Evolutionary conservation across 176 grass and related monocot genomes (phyloP).

Genomic region (Aegilops longissima): DNA sequence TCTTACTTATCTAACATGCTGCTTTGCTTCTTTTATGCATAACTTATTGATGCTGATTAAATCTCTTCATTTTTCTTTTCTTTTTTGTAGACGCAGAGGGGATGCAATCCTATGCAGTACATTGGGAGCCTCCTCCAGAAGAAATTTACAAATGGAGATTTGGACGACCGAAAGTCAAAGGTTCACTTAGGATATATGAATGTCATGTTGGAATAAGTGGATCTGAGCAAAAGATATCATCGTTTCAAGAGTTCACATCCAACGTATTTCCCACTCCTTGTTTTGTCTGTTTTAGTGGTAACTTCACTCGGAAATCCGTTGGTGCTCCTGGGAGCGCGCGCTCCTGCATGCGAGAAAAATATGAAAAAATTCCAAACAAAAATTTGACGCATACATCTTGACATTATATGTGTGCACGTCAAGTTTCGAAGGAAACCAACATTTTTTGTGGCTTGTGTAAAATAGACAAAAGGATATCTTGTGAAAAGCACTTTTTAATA

Average conservation of each 20-base stretch:
- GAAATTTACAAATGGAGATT: slow-evolving; percentile 85
- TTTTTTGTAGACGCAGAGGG: slow-evolving; percentile 61
- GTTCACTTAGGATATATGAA: slow-evolving; percentile 93
- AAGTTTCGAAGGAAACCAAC: no score
- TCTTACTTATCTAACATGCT: slow-evolving; percentile 4
- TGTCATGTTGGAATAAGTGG: slow-evolving; percentile 95
- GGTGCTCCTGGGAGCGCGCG: no score
- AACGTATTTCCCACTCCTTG: slow-evolving; percentile 42
- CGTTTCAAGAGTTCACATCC: slow-evolving; percentile 90
- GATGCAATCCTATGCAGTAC: slow-evolving; percentile 75
- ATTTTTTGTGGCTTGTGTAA: no score
- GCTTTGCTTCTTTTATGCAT: not conserved
- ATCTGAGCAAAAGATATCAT: slow-evolving; percentile 70
- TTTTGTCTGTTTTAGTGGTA: not conserved
- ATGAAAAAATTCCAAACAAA: no score
- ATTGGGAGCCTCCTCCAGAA: slow-evolving; percentile 93
- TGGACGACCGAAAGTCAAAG: slow-evolving; percentile 64
- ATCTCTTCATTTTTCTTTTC: slow-evolving; percentile 8
- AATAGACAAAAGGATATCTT: no score
- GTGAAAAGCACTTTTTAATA: no score
- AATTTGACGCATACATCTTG: no score
- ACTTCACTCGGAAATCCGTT: not conserved
- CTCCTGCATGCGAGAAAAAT: no score
- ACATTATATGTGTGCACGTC: no score
- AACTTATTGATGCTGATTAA: slow-evolving; percentile 14